These are phyloP conservation scores for Termitomyces sp. DNA, from an alignment of 768 basidiomycete species.

Conservation along the genomic window DNA sequence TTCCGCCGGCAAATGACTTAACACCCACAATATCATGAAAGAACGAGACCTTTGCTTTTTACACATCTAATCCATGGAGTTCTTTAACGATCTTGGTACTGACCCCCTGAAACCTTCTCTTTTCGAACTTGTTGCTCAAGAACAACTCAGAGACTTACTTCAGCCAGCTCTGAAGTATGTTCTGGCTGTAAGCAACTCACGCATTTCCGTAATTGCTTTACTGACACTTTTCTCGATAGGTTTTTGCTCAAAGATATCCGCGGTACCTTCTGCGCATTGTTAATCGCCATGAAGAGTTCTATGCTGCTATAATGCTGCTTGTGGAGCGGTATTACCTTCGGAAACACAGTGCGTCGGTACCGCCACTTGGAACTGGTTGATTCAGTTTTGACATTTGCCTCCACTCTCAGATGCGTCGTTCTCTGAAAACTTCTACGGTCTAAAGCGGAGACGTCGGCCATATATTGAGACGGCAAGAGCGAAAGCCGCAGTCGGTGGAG, in stretches of 20 bases:
- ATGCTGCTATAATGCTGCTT: slow-evolving; percentile 81
- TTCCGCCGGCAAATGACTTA: slow-evolving; percentile 7
- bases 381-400: neutral
- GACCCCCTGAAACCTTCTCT: slow-evolving; percentile 77
- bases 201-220: neutral
- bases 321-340: slow-evolving; percentile 90
- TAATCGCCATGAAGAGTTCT: slow-evolving; percentile 96
- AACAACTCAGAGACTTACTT: slow-evolving; percentile 86
- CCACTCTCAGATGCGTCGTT: slow-evolving; percentile 78
- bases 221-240: slow-evolving; percentile 39
- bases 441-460: slow-evolving; percentile 75
- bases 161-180: slow-evolving; percentile 96
- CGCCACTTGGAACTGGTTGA: neutral
- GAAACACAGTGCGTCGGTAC: slow-evolving; percentile 64
- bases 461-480: slow-evolving; percentile 69
- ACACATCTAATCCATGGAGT: slow-evolving; percentile 54
- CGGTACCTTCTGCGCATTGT: slow-evolving; percentile 88
- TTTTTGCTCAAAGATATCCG: slow-evolving; percentile 93
- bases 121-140: slow-evolving; percentile 91
- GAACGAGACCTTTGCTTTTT: slow-evolving; percentile 1
- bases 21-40: slow-evolving; percentile 5
- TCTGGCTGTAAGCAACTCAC: slow-evolving; percentile 60
- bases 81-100: slow-evolving; percentile 72
- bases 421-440: slow-evolving; percentile 92
- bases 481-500: slow-evolving; percentile 60